phyloP scores from a whole-genome alignment of 306 rosid species.

The Alnus glutinosa region DNA sequence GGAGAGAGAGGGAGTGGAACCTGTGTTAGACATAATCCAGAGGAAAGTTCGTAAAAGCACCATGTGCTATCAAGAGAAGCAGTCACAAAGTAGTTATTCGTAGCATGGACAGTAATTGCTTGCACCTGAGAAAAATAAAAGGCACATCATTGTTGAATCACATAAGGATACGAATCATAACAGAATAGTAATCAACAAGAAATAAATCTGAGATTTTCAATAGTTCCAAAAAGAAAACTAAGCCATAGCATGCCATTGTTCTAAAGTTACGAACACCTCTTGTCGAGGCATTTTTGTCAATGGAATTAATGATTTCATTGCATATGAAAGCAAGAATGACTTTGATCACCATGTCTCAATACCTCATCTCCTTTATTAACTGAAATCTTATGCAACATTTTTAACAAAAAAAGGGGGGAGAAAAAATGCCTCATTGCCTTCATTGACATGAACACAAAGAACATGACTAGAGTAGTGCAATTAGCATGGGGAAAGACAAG shows the following conservation, averaged over 20 bases:
- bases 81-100: conserved; percentile 87
- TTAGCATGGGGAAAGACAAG: neutral
- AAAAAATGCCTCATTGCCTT: neutral
- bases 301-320: neutral
- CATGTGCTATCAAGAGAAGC: conserved; percentile 95
- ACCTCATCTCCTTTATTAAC: neutral
- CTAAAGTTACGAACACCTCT: neutral
- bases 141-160: conserved; percentile 8
- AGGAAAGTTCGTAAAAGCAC: conserved; percentile 93
- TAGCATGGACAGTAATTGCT: conserved; percentile 98
- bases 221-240: neutral
- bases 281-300: neutral
- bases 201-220: neutral
- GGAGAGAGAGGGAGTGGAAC: conserved; percentile 36
- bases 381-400: neutral
- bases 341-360: neutral
- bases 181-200: neutral
- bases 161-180: conserved; percentile 4
- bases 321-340: neutral
- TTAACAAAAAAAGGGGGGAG: neutral
- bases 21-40: conserved; percentile 94
- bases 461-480: neutral
- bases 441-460: neutral
- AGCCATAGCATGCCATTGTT: neutral
- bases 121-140: conserved; percentile 68